Evolutionary conservation across 495 filamentous ascomycete genomes (phyloP).

Genomic region (Penicillium coffeae): DNA sequence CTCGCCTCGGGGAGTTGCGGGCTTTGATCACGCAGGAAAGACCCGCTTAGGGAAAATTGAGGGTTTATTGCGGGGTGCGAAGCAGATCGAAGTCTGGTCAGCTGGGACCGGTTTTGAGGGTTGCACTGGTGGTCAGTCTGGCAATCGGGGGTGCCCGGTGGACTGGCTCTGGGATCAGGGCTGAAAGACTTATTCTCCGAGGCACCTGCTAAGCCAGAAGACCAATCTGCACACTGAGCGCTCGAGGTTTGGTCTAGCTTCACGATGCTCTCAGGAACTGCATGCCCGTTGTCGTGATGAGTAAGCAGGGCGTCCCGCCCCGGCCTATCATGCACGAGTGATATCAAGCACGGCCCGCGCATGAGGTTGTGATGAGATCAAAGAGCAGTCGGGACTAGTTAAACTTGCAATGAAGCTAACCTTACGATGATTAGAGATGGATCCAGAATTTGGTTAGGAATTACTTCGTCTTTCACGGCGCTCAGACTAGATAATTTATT

Average conservation of each 20-base stretch:
- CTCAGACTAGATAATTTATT: neutral
- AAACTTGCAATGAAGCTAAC: neutral
- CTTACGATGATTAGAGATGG: neutral
- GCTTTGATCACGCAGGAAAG: conserved; percentile 8
- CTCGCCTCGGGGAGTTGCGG: neutral
- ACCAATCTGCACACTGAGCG: neutral
- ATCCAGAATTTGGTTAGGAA: neutral
- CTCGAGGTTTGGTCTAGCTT: neutral
- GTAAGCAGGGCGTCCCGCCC: conserved; percentile 5
- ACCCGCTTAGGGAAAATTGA: conserved; percentile 9
- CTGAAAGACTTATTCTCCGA: conserved; percentile 11
- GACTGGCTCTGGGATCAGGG: conserved; percentile 2
- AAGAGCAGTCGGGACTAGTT: neutral
- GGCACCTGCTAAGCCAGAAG: neutral
- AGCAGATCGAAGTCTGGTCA: conserved; percentile 19
- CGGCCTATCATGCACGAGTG: conserved; percentile 9
- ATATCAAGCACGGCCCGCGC: conserved; percentile 9
- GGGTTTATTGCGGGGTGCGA: conserved; percentile 16
- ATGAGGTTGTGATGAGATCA: neutral
- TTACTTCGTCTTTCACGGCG: neutral
- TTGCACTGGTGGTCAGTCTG: conserved; percentile 23
- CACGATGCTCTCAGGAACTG: conserved; percentile 17
- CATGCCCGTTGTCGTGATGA: neutral
- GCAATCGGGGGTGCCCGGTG: conserved; percentile 7
- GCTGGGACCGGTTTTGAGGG: conserved; percentile 15